Conservation (phyloP, 768 basidiomycete genomes). For the Jaapia argillacea region DNA sequence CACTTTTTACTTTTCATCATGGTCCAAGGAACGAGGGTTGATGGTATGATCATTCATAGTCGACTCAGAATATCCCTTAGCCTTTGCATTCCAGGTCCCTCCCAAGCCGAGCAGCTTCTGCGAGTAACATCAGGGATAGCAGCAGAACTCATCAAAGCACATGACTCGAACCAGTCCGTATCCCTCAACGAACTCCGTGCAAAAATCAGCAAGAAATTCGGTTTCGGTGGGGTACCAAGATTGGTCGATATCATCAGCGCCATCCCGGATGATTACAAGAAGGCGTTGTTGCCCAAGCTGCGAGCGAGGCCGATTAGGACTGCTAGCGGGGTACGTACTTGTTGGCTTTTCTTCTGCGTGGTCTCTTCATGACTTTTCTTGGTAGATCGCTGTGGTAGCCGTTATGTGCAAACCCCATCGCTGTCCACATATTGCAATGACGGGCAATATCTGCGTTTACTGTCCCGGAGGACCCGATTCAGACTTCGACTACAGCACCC, state of each 20-base stretch:
- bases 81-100: slow-evolving; percentile 39
- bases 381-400: slow-evolving; percentile 92
- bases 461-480: slow-evolving; percentile 99
- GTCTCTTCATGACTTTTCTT: slow-evolving; percentile 3
- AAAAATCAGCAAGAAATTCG: slow-evolving; percentile 84
- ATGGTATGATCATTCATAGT: not conserved
- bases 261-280: slow-evolving; percentile 96
- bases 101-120: slow-evolving; percentile 84
- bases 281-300: slow-evolving; percentile 79
- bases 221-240: slow-evolving; percentile 78
- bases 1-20: too few species aligned
- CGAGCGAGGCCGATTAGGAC: slow-evolving; percentile 92
- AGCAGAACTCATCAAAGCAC: slow-evolving; percentile 82
- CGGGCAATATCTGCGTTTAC: slow-evolving; percentile 99
- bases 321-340: slow-evolving; percentile 79
- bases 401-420: slow-evolving; percentile 99
- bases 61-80: not conserved
- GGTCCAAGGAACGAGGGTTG: slow-evolving; percentile 1
- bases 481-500: slow-evolving; percentile 98
- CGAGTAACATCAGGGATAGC: slow-evolving; percentile 93
- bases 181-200: slow-evolving; percentile 85
- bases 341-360: not conserved
- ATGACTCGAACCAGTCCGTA: slow-evolving; percentile 67
- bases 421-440: slow-evolving; percentile 99
- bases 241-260: slow-evolving; percentile 98